phyloP scores from a whole-genome alignment of 2,329 filamentous ascomycete genomes.

The Plenodomus tracheiphilus region DNA sequence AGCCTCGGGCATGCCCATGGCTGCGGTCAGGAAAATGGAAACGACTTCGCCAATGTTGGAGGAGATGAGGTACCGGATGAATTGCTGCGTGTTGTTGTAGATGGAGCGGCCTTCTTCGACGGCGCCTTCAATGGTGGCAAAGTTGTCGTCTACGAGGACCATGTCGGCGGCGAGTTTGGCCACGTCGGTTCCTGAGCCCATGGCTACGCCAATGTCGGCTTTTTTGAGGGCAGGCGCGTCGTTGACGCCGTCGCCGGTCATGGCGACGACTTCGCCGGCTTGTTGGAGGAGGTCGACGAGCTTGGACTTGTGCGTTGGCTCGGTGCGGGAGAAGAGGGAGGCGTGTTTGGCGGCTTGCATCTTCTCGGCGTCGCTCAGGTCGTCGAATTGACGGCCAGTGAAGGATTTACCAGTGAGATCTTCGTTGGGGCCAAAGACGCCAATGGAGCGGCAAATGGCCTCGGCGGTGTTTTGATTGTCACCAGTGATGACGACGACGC shows the following conservation, averaged over 20 bases:
- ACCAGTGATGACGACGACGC: slow-evolving; percentile 96
- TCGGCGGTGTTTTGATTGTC: slow-evolving; percentile 98
- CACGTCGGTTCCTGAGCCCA: slow-evolving; percentile 97
- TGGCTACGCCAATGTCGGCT: slow-evolving; percentile 97
- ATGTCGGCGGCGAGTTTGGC: slow-evolving; percentile 96
- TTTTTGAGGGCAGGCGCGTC: slow-evolving; percentile 98
- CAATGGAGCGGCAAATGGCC: slow-evolving; percentile 96
- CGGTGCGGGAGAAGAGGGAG: slow-evolving; percentile 92
- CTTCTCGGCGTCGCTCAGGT: slow-evolving; percentile 76
- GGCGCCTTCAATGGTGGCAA: slow-evolving; percentile 93
- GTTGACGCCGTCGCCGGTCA: slow-evolving; percentile 99
- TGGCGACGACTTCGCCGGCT: slow-evolving; percentile 91
- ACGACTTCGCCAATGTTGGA: slow-evolving; percentile 99
- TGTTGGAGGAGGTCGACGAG: slow-evolving; percentile 95
- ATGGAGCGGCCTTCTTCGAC: slow-evolving; percentile 97
- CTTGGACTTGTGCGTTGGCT: slow-evolving; percentile 96
- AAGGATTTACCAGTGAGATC: slow-evolving; percentile 89
- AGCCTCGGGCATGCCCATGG: slow-evolving; percentile 95
- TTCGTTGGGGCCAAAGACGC: slow-evolving; percentile 81
- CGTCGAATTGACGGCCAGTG: slow-evolving; percentile 93
- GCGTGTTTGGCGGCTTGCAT: slow-evolving; percentile 81
- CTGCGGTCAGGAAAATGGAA: slow-evolving; percentile 96
- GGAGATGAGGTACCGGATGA: slow-evolving; percentile 98
- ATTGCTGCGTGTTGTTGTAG: slow-evolving; percentile 99
- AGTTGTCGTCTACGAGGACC: slow-evolving; percentile 98